Evolutionary conservation across 1,139 yeast genomes (phyloP).

Genomic region (Geotrichum reessii): DNA sequence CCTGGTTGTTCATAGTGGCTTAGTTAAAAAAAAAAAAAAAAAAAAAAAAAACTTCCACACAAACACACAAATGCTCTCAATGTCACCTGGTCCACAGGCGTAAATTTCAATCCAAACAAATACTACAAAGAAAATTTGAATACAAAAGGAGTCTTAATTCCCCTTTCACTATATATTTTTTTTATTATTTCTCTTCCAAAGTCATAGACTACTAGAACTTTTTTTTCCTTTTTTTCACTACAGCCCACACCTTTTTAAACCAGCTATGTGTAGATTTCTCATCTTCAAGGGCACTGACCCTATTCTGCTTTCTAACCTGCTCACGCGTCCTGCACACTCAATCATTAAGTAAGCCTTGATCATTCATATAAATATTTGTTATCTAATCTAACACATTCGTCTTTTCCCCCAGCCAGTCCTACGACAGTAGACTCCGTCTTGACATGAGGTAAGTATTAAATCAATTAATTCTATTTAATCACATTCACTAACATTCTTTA

Average conservation of each 20-base stretch:
- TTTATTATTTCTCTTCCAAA: no score
- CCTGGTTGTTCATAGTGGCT: no score
- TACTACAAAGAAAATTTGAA: not conserved
- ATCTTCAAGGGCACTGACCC: slow-evolving; percentile 69
- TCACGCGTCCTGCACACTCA: slow-evolving; percentile 94
- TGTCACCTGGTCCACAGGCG: not conserved
- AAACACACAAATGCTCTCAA: not conserved
- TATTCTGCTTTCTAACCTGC: slow-evolving; percentile 73
- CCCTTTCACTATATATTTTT: not conserved
- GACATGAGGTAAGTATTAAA: slow-evolving; percentile 49
- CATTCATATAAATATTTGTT: not conserved
- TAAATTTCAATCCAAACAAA: not conserved
- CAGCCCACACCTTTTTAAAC: not conserved
- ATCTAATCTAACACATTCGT: not conserved
- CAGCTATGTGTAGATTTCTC: slow-evolving; percentile 50
- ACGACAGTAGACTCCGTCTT: slow-evolving; percentile 78
- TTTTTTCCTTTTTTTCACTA: no score
- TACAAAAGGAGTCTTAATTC: not conserved
- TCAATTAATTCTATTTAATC: not conserved
- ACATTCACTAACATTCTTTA: not conserved
- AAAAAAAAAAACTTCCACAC: no score
- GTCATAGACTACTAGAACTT: not conserved
- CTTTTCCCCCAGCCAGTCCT: slow-evolving; percentile 69
- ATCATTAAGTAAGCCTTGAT: slow-evolving; percentile 56
- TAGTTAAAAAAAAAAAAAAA: no score